Evolutionary conservation across 495 filamentous ascomycete genomes (phyloP).

Genomic region (Parmelia sp.): DNA sequence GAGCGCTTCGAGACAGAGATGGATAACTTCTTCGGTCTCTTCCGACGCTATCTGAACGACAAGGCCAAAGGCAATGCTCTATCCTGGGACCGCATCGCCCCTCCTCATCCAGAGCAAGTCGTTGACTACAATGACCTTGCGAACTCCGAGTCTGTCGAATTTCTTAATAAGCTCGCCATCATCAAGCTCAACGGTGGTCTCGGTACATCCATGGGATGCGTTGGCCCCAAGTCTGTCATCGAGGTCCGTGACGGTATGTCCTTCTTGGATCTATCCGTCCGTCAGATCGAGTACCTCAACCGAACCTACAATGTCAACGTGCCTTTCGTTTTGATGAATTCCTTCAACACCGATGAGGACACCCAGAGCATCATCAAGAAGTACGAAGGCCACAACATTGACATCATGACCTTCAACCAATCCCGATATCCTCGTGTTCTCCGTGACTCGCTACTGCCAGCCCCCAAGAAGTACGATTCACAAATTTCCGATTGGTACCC

Average conservation of each 20-base stretch:
- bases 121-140: constrained; percentile 84
- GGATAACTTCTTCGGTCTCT: constrained; percentile 99
- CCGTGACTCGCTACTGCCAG: constrained; percentile 96
- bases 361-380: constrained; percentile 99
- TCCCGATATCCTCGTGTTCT: constrained; percentile 94
- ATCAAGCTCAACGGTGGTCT: constrained; percentile 99
- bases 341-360: constrained; percentile 99
- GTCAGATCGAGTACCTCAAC: constrained; percentile 99
- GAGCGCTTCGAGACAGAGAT: constrained; percentile 96
- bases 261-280: constrained; percentile 97
- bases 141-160: constrained; percentile 79
- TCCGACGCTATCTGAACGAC: constrained; percentile 96
- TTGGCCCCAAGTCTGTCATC: constrained; percentile 98
- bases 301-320: constrained; percentile 95
- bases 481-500: constrained; percentile 97
- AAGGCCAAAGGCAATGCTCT: constrained; percentile 94
- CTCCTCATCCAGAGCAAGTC: constrained; percentile 84
- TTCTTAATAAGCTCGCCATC: constrained; percentile 95
- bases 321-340: constrained; percentile 99
- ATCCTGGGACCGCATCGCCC: constrained; percentile 94
- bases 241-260: constrained; percentile 99
- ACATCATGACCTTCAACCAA: constrained; percentile 99
- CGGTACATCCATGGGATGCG: constrained; percentile 99
- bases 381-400: constrained; percentile 99
- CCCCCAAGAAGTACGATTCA: constrained; percentile 83